Percentiles rank a stretch among this genome's conserved stretches.
These are phyloP conservation scores for Lactarius deliciosus DNA, from an alignment of 768 basidiomycete species.

Conservation along the genomic window DNA sequence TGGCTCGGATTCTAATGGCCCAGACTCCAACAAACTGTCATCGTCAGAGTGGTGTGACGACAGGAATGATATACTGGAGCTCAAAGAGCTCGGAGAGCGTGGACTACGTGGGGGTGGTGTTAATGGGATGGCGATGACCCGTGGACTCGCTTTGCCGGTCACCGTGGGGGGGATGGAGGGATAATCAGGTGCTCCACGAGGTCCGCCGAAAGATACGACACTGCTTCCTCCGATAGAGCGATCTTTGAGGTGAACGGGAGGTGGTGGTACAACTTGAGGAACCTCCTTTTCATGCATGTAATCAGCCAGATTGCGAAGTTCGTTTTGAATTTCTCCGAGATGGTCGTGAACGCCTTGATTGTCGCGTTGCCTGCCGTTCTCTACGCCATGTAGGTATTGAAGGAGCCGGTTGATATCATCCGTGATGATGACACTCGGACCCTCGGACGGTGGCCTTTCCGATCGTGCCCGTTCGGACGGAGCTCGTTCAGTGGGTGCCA, in stretches of 20 bases:
- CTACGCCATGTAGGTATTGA: slow-evolving; percentile 60
- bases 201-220: slow-evolving; percentile 35
- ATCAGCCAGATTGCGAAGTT: slow-evolving; percentile 56
- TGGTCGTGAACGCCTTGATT: slow-evolving; percentile 62
- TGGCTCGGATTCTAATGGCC: slow-evolving; percentile 31
- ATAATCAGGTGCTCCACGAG: slow-evolving; percentile 28
- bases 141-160: slow-evolving; percentile 13
- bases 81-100: slow-evolving; percentile 42
- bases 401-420: slow-evolving; percentile 53
- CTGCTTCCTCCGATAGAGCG: slow-evolving; percentile 36
- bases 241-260: slow-evolving; percentile 15
- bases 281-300: slow-evolving; percentile 31
- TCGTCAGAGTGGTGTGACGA: slow-evolving; percentile 78
- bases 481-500: slow-evolving; percentile 6
- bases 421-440: slow-evolving; percentile 47
- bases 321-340: slow-evolving; percentile 66
- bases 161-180: slow-evolving; percentile 14
- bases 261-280: slow-evolving; percentile 7
- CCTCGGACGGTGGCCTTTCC: slow-evolving; percentile 11
- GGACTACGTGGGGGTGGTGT: slow-evolving; percentile 46
- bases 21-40: slow-evolving; percentile 45
- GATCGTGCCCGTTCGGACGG: not conserved
- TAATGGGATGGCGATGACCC: slow-evolving; percentile 37
- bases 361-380: slow-evolving; percentile 62
- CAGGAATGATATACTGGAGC: slow-evolving; percentile 44